A percentile compares a stretch with the other conserved stretches of the same genome.
Evolutionary conservation across 208 protist genomes (phyloP).

Genomic region (Acanthamoeba triangularis): DNA sequence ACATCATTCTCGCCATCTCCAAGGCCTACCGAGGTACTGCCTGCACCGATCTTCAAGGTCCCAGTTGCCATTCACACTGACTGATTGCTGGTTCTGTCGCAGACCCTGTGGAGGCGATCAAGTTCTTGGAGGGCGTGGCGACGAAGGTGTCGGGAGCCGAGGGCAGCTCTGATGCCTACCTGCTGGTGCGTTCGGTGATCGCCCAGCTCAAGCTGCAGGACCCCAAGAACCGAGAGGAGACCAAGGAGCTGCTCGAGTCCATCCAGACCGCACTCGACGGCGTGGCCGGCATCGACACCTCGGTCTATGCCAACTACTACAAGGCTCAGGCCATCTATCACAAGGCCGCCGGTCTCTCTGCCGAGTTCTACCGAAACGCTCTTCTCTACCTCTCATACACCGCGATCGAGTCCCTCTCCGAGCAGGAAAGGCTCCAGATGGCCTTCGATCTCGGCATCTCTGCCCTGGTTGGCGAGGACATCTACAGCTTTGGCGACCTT

Average conservation of each 20-base stretch:
- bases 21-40: constrained; percentile 46
- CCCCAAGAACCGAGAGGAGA: constrained; percentile 62
- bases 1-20: constrained; percentile 76
- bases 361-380: constrained; percentile 91
- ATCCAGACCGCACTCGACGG: constrained; percentile 39
- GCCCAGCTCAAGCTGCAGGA: constrained; percentile 61
- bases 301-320: constrained; percentile 72
- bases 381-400: constrained; percentile 91
- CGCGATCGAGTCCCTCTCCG: constrained; percentile 84
- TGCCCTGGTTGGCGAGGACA: constrained; percentile 89
- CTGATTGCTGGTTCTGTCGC: not conserved
- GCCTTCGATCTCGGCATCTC: constrained; percentile 92
- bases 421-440: constrained; percentile 80
- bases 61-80: not conserved
- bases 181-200: constrained; percentile 64
- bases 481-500: constrained; percentile 95
- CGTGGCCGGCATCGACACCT: constrained; percentile 65
- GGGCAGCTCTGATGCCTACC: constrained; percentile 57
- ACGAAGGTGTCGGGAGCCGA: constrained; percentile 22
- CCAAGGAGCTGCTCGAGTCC: constrained; percentile 60
- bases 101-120: constrained; percentile 19
- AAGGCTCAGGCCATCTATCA: constrained; percentile 58
- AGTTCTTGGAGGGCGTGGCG: constrained; percentile 53
- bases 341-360: constrained; percentile 78
- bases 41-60: not conserved